phyloP scores from a whole-genome alignment of 768 basidiomycete genomes.

The Suillus subaureus region DNA sequence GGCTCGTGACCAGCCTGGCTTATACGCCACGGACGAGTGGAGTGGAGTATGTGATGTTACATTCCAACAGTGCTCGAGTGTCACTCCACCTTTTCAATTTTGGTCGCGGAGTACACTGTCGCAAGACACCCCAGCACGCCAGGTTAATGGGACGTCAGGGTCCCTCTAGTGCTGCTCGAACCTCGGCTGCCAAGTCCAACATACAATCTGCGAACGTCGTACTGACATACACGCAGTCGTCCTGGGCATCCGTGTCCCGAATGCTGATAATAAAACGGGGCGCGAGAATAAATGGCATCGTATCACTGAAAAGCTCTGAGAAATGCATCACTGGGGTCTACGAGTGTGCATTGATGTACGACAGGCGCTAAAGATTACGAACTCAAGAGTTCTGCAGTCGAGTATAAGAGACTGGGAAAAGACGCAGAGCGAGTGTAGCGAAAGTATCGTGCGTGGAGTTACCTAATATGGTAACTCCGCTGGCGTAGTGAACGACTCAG shows the following conservation, averaged over 20 bases:
- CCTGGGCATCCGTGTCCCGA: background rate
- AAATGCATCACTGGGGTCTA: background rate
- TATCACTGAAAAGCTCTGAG: slow-evolving; percentile 1
- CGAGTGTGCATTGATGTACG: background rate
- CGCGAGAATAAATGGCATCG: too few species aligned
- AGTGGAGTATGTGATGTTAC: too few species aligned
- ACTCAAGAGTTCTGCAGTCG: too few species aligned
- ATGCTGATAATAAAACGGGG: background rate
- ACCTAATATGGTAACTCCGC: too few species aligned
- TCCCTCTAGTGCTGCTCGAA: background rate
- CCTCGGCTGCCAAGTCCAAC: background rate
- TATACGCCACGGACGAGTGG: too few species aligned
- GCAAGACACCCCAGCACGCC: background rate
- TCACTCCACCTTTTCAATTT: background rate
- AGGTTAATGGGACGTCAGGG: background rate
- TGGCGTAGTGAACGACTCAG: too few species aligned
- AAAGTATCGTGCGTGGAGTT: too few species aligned
- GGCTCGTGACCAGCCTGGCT: too few species aligned
- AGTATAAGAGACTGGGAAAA: too few species aligned
- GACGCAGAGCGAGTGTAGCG: too few species aligned
- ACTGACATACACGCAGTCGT: background rate
- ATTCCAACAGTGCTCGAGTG: too few species aligned
- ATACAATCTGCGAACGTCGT: background rate
- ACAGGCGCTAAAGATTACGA: too few species aligned
- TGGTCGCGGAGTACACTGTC: background rate